phyloP scores from a whole-genome alignment of 495 filamentous ascomycete genomes.

The Penicillium psychrofluorescens region DNA sequence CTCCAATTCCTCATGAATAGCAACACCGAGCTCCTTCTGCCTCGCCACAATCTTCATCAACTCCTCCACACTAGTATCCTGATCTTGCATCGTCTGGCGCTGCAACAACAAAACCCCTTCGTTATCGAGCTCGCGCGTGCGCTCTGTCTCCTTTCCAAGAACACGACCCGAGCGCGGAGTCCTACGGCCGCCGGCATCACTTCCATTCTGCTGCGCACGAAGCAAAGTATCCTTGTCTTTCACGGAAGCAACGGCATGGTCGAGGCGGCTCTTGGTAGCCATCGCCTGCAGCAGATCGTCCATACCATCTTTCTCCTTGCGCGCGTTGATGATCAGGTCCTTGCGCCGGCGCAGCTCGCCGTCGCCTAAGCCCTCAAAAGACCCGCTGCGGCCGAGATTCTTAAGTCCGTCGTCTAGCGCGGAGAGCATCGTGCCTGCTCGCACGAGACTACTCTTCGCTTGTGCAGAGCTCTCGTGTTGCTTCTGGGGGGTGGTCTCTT shows the following conservation, averaged over 20 bases:
- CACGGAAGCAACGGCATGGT: conserved; percentile 39
- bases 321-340: conserved; percentile 69
- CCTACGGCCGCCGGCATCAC: conserved; percentile 6
- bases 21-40: conserved; percentile 79
- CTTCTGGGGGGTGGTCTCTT: conserved; percentile 54
- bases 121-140: conserved; percentile 86
- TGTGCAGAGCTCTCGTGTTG: conserved; percentile 74
- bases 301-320: conserved; percentile 78
- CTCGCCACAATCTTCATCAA: conserved; percentile 67
- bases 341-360: conserved; percentile 79
- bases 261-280: conserved; percentile 47
- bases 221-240: conserved; percentile 52
- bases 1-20: conserved; percentile 79
- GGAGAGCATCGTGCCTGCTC: conserved; percentile 59
- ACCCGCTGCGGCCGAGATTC: conserved; percentile 19
- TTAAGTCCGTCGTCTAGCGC: conserved; percentile 67
- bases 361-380: conserved; percentile 52
- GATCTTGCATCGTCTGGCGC: conserved; percentile 71
- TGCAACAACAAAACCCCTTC: conserved; percentile 81
- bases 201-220: conserved; percentile 5
- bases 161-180: conserved; percentile 52
- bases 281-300: conserved; percentile 74
- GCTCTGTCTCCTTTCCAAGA: conserved; percentile 81
- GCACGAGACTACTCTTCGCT: conserved; percentile 76
- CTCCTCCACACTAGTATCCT: conserved; percentile 74